Percentiles rank a stretch among this genome's conserved stretches.
Evolutionary conservation across 352 stramenopile genomes (phyloP).

Genomic region (Globisporangium nagaii): DNA sequence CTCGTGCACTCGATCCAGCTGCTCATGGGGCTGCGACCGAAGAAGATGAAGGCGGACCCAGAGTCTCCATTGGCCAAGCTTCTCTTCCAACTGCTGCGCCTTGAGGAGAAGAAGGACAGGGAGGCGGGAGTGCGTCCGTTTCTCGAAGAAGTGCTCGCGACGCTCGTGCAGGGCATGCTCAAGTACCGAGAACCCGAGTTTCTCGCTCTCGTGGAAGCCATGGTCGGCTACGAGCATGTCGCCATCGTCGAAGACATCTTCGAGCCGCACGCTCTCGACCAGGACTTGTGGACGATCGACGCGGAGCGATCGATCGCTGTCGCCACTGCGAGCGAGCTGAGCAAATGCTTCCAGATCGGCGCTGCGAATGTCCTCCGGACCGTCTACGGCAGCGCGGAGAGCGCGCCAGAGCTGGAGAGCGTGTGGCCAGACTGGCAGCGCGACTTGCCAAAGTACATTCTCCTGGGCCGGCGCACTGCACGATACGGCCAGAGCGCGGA

Average conservation of each 20-base stretch:
- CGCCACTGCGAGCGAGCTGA: background rate
- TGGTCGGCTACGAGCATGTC: background rate
- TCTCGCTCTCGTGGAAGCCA: background rate
- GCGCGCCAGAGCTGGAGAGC: constrained; percentile 7
- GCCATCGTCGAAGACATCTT: background rate
- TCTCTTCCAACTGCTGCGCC: constrained; percentile 43
- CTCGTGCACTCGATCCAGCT: constrained; percentile 49
- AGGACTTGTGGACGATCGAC: background rate
- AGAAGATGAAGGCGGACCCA: constrained; percentile 23
- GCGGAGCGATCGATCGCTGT: background rate
- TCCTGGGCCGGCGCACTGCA: constrained; percentile 47
- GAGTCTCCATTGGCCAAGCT: constrained; percentile 52
- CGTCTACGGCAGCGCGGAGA: background rate
- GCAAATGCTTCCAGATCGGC: background rate
- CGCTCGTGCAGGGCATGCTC: background rate
- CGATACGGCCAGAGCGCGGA: constrained; percentile 26
- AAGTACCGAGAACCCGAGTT: background rate
- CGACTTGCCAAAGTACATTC: constrained; percentile 45
- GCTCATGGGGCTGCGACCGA: constrained; percentile 23
- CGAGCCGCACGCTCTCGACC: background rate
- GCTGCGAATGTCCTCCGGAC: background rate
- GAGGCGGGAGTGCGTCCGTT: background rate
- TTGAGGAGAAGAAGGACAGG: constrained; percentile 1
- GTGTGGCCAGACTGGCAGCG: constrained; percentile 36
- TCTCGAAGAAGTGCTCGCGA: background rate